Evolutionary conservation across 306 rosid species (phyloP).

Genomic region (Corylus avellana): DNA sequence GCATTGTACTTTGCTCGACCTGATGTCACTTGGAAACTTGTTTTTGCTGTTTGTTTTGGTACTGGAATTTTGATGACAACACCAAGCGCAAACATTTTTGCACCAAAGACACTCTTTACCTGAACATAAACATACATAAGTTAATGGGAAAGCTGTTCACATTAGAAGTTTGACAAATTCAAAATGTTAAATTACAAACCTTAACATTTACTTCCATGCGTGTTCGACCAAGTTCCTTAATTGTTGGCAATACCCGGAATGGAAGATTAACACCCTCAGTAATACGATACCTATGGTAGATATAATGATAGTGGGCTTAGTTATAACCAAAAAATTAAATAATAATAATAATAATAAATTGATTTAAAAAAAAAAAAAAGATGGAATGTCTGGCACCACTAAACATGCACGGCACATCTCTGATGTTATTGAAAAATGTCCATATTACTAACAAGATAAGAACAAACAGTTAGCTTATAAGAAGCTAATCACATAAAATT

Average conservation of each 20-base stretch:
- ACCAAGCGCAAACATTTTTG: constrained; percentile 95
- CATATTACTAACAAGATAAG: not conserved
- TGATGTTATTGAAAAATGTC: not conserved
- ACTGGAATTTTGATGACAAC: constrained; percentile 90
- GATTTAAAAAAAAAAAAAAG: not conserved
- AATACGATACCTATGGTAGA: constrained; percentile 70
- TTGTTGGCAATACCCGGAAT: constrained; percentile 89
- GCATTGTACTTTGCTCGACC: constrained; percentile 93
- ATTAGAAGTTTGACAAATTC: constrained; percentile 22
- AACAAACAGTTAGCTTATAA: not conserved
- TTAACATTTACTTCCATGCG: constrained; percentile 95
- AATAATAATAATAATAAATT: no score
- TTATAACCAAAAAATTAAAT: not conserved
- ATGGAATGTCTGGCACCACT: not conserved
- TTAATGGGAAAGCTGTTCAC: constrained; percentile 9
- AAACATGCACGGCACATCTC: not conserved
- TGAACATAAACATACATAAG: constrained; percentile 36
- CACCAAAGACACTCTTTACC: constrained; percentile 92
- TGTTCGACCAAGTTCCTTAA: constrained; percentile 91
- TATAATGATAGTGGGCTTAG: constrained; percentile 16
- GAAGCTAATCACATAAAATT: not conserved
- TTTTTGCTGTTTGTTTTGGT: constrained; percentile 91
- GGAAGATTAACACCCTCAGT: constrained; percentile 98
- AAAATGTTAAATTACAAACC: constrained; percentile 43
- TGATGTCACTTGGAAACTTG: constrained; percentile 84